Evolutionary conservation across 345 rosid genomes (phyloP), one percentile per base, ranked within the genome.

Genomic region (Erysimum cheiranthoides): DNA sequence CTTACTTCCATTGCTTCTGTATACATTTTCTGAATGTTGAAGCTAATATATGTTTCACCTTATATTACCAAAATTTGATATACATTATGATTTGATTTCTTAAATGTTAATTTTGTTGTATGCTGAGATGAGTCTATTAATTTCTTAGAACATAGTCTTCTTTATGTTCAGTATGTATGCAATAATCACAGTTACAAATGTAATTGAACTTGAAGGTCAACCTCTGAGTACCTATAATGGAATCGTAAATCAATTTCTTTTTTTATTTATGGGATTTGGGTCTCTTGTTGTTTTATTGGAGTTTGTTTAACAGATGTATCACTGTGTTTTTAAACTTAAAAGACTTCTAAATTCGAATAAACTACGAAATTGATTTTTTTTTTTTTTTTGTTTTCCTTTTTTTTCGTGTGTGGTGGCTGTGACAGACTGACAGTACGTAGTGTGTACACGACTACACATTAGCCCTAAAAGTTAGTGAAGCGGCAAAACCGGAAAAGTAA

Each of bases 11-110:
- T 87, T 67, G 85, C 73, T 43, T 83, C 86, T 64, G 8, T 63
- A 5, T 87, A 83, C 85, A 83, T 95, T 75, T 92, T 92, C 87
- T 92, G 84, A 92, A 68, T 21, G 62, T 69, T 76, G 3, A 40
- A 75, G 27, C 14, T 25, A 36, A 31, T 3, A 27, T 38, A n/a
- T n/a, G n/a, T 53, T 65, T 61, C 54, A 56, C 5, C 30, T 46
- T 66, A n/a, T n/a, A n/a, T 62, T 57, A 62, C 13, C 54, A 58
- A 2, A 10, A 27, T 17, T 57, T 36, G 30, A 39, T 31, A n/a
- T 27, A 61, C 14, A 39, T 3, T 30, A 5, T 8, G n/a, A 60
- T 49, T 21, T 5, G 9, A 21, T 18, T 10, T 10, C 27, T 30
- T 2, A 28, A 12, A 39, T 53, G 59, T 56, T 43, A 5, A 34